Conservation (phyloP, 805 yeast species). For the Lachancea sp. region DNA sequence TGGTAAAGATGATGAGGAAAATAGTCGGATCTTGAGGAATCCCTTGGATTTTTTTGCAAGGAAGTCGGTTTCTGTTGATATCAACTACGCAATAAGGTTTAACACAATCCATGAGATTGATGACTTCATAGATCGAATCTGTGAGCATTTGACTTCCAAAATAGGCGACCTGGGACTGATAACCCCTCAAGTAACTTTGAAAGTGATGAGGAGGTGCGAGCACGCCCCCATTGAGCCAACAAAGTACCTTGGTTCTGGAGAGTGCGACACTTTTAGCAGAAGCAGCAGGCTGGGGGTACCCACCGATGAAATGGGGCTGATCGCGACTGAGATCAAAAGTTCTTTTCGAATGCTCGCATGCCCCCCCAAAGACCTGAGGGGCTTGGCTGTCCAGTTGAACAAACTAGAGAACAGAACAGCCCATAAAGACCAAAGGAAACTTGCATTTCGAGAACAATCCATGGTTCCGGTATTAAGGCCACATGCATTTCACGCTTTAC, state of each 20-base stretch:
- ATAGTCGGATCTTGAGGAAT: constrained; percentile 44
- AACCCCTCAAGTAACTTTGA: constrained; percentile 58
- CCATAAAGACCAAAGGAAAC: constrained; percentile 14
- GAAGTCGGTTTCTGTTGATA: constrained; percentile 79
- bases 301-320: constrained; percentile 53
- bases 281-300: constrained; percentile 54
- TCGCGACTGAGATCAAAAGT: constrained; percentile 53
- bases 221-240: constrained; percentile 70
- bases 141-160: constrained; percentile 53
- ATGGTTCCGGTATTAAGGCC: constrained; percentile 7
- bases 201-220: constrained; percentile 55
- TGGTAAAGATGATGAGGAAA: constrained; percentile 60
- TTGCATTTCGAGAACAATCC: constrained; percentile 28
- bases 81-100: constrained; percentile 86
- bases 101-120: constrained; percentile 55
- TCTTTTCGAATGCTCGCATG: constrained; percentile 51
- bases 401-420: constrained; percentile 34
- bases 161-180: constrained; percentile 40
- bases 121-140: constrained; percentile 49
- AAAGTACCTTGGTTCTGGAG: constrained; percentile 81
- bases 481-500: constrained; percentile 6
- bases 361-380: constrained; percentile 66
- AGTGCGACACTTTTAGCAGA: constrained; percentile 58
- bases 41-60: constrained; percentile 47
- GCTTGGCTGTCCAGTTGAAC: constrained; percentile 65